These are phyloP conservation scores for Tylopilus sp. DNA, from an alignment of 1,284 basidiomycete species.

Conservation along the genomic window DNA sequence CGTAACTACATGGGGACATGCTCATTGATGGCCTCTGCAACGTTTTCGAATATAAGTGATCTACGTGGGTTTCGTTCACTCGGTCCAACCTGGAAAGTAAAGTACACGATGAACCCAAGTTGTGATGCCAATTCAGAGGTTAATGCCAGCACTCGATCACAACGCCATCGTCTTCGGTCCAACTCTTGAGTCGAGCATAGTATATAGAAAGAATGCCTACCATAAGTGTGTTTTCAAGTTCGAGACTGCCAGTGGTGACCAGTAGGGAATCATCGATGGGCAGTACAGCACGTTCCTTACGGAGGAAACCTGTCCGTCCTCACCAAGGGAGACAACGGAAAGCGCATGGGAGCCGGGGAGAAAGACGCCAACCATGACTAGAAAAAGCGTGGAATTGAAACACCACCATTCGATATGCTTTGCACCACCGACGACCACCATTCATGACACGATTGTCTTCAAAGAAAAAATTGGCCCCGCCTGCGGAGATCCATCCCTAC, in stretches of 20 bases:
- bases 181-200: slow-evolving; percentile 75
- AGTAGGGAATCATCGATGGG: too few relatives aligned
- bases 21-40: slow-evolving; percentile 65
- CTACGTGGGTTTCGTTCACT: slow-evolving; percentile 66
- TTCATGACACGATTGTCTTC: too few relatives aligned
- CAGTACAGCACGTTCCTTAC: slow-evolving; percentile 62
- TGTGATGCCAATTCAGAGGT: too few relatives aligned
- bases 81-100: slow-evolving; percentile 50
- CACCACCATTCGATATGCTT: too few relatives aligned
- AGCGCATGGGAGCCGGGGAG: slow-evolving; percentile 63
- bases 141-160: slow-evolving; percentile 61
- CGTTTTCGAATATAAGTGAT: slow-evolving; percentile 67
- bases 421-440: too few relatives aligned
- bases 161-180: slow-evolving; percentile 70
- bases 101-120: too few relatives aligned
- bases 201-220: slow-evolving; percentile 54
- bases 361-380: too few relatives aligned
- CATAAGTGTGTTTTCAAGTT: too few relatives aligned
- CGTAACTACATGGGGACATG: slow-evolving; percentile 55
- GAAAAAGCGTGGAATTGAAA: neutral
- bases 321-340: slow-evolving; percentile 70
- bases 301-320: slow-evolving; percentile 60
- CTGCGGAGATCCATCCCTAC: too few relatives aligned
- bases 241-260: too few relatives aligned
- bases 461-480: too few relatives aligned